phyloP scores from a whole-genome alignment of 2,329 filamentous ascomycete species.

The Calonectria pteridis region DNA sequence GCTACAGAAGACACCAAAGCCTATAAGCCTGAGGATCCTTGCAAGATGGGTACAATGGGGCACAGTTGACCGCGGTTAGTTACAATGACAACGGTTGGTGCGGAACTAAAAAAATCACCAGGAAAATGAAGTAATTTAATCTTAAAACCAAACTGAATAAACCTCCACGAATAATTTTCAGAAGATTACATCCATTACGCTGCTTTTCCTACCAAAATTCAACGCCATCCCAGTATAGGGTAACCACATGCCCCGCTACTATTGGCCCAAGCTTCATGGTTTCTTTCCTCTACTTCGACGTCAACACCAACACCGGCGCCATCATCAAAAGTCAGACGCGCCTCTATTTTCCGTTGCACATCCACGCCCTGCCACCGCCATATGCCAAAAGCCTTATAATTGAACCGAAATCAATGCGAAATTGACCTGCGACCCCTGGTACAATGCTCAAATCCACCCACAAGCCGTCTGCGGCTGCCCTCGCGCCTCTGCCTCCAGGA shows the following conservation, averaged over 20 bases:
- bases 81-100: background rate
- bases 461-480: slow-evolving; percentile 63
- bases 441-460: slow-evolving; percentile 84
- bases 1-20: background rate
- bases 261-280: slow-evolving; percentile 30
- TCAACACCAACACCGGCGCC: slow-evolving; percentile 7
- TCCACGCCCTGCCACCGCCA: background rate
- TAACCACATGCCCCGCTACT: slow-evolving; percentile 14
- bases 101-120: background rate
- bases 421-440: slow-evolving; percentile 24
- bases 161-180: background rate
- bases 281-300: slow-evolving; percentile 23
- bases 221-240: slow-evolving; percentile 17
- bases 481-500: slow-evolving; percentile 77
- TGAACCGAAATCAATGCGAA: slow-evolving; percentile 27
- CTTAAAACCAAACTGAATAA: background rate
- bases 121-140: no score
- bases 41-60: background rate
- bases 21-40: background rate
- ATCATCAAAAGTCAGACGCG: slow-evolving; percentile 5
- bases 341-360: background rate
- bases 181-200: background rate
- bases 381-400: background rate
- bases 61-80: background rate
- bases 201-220: background rate